phyloP scores from a whole-genome alignment of 2,329 filamentous ascomycete species.

The Paracoccidioides lutzii region DNA sequence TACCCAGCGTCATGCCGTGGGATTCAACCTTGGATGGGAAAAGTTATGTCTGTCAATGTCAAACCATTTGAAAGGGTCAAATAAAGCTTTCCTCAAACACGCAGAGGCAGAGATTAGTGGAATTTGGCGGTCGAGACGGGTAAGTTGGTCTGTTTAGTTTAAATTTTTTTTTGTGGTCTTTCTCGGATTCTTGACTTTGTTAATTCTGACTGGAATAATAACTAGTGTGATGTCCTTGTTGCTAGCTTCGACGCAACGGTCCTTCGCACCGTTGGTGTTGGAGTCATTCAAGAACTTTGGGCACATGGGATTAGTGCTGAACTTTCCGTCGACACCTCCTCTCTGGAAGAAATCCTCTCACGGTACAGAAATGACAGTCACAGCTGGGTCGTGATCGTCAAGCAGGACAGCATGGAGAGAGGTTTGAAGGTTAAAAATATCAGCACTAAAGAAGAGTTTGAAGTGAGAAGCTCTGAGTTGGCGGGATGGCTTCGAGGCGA shows the following conservation, averaged over 20 bases:
- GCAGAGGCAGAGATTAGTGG: slow-evolving; percentile 48
- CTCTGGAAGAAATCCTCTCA: slow-evolving; percentile 57
- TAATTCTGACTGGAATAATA: slow-evolving; percentile 5
- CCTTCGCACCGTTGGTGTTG: slow-evolving; percentile 62
- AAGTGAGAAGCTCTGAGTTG: slow-evolving; percentile 61
- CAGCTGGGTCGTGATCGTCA: slow-evolving; percentile 80
- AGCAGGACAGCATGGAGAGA: slow-evolving; percentile 46
- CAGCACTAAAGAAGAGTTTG: slow-evolving; percentile 65
- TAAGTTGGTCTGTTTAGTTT: slow-evolving; percentile 28
- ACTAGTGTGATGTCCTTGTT: slow-evolving; percentile 72
- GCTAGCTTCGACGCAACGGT: slow-evolving; percentile 72
- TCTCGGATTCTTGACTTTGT: too few species aligned
- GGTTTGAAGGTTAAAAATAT: slow-evolving; percentile 67
- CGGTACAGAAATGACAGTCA: slow-evolving; percentile 65
- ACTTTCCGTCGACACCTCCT: slow-evolving; percentile 65
- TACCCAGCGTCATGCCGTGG: slow-evolving; percentile 67
- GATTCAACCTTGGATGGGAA: slow-evolving; percentile 85
- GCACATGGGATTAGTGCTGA: slow-evolving; percentile 75
- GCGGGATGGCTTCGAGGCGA: slow-evolving; percentile 70
- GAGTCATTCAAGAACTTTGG: slow-evolving; percentile 69
- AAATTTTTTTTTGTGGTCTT: too few species aligned
- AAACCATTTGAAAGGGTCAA: slow-evolving; percentile 37
- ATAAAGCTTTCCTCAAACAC: slow-evolving; percentile 53
- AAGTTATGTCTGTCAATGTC: slow-evolving; percentile 53
- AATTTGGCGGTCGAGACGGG: slow-evolving; percentile 50